Evolutionary conservation across 192 early-diverging fungal genomes (phyloP).

Genomic region (Coemansia sp.): DNA sequence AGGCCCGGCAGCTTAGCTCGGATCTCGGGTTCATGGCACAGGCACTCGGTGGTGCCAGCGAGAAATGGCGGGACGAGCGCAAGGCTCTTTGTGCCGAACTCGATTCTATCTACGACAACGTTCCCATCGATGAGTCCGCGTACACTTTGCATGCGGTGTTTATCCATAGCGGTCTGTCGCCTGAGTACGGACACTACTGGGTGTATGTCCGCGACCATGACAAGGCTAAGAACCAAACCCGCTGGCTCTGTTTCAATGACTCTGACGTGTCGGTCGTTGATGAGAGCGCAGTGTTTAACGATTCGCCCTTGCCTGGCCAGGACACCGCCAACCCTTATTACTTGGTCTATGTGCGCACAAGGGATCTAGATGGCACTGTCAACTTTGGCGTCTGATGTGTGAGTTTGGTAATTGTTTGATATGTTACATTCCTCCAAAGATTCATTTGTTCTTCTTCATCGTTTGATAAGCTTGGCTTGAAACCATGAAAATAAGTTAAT

Average conservation of each 20-base stretch:
- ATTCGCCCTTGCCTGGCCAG: constrained; percentile 50
- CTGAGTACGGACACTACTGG: constrained; percentile 78
- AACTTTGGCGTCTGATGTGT: constrained; percentile 18
- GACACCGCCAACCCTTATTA: constrained; percentile 66
- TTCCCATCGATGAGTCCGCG: constrained; percentile 15
- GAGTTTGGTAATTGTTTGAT: too few species aligned
- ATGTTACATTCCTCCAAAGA: too few species aligned
- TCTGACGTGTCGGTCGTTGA: constrained; percentile 61
- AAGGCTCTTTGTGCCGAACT: constrained; percentile 1
- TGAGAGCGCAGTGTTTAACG: constrained; percentile 59
- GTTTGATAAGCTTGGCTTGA: too few species aligned
- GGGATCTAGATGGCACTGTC: constrained; percentile 17
- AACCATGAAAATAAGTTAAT: too few species aligned
- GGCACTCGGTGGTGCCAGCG: constrained; percentile 11
- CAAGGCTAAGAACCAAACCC: constrained; percentile 18
- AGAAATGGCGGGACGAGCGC: constrained; percentile 19
- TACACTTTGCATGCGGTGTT: constrained; percentile 78
- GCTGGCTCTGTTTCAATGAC: constrained; percentile 79
- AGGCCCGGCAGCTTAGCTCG: constrained; percentile 3
- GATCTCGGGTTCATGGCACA: constrained; percentile 12
- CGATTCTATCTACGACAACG: constrained; percentile 21
- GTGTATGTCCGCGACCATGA: constrained; percentile 65
- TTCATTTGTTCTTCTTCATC: too few species aligned
- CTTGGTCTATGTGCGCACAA: constrained; percentile 63
- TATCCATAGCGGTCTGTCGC: constrained; percentile 66